Evolutionary conservation across 2,329 filamentous ascomycete species (phyloP).

Genomic region (Eutypa lata): DNA sequence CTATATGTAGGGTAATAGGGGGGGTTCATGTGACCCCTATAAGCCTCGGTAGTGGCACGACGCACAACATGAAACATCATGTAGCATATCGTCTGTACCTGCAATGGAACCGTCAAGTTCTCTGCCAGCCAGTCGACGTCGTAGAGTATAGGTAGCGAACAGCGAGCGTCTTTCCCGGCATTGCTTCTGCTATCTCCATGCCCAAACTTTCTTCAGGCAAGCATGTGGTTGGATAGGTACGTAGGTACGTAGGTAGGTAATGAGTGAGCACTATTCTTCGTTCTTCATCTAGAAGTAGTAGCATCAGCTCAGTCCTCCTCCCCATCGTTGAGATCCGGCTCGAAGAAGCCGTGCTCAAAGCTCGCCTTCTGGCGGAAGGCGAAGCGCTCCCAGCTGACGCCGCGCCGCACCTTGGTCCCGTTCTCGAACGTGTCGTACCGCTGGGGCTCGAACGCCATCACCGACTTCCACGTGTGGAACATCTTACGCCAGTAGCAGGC

Average conservation of each 20-base stretch:
- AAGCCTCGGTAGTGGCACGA: not conserved
- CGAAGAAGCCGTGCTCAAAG: slow-evolving; percentile 19
- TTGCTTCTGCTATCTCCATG: too few relatives aligned
- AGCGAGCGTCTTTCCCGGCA: too few relatives aligned
- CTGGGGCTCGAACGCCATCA: slow-evolving; percentile 20
- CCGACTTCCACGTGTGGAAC: slow-evolving; percentile 15
- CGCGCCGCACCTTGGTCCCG: slow-evolving; percentile 16
- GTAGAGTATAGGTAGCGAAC: too few relatives aligned
- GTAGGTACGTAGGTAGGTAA: too few relatives aligned
- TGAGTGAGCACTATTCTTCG: too few relatives aligned
- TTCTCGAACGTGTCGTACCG: slow-evolving; percentile 12
- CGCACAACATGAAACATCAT: not conserved
- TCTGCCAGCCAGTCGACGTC: too few relatives aligned
- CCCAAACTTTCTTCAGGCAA: too few relatives aligned
- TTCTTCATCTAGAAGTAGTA: too few relatives aligned
- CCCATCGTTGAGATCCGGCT: slow-evolving; percentile 9
- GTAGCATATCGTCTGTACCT: not conserved
- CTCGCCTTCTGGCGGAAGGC: slow-evolving; percentile 18
- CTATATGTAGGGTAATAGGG: not conserved
- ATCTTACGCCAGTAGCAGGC: slow-evolving; percentile 50
- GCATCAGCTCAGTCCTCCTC: slow-evolving; percentile 1
- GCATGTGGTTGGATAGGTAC: too few relatives aligned
- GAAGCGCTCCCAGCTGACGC: slow-evolving; percentile 25
- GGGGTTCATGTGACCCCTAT: not conserved
- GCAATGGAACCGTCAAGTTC: too few relatives aligned